Evolutionary conservation across 352 stramenopile genomes (phyloP).

Genomic region (Elongisporangium anandrum): DNA sequence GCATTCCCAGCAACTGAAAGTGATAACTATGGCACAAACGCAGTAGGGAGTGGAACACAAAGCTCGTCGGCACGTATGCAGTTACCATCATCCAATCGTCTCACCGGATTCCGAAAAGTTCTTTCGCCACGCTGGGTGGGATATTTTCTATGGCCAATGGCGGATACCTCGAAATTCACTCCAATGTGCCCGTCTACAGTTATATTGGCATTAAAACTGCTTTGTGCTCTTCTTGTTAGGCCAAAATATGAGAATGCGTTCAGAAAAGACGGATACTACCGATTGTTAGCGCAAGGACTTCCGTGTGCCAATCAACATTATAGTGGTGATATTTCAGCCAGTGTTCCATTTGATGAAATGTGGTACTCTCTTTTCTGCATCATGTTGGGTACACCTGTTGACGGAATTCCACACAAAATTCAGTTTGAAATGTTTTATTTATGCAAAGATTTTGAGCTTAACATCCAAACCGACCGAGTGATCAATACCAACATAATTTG

Average conservation of each 20-base stretch:
- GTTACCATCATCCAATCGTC: slow-evolving; percentile 27
- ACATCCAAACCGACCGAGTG: slow-evolving; percentile 49
- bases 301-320: slow-evolving; percentile 36
- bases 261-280: slow-evolving; percentile 69
- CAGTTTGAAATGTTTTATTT: slow-evolving; percentile 62
- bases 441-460: slow-evolving; percentile 64
- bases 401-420: slow-evolving; percentile 57
- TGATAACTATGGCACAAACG: slow-evolving; percentile 3
- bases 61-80: slow-evolving; percentile 25
- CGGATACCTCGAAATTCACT: slow-evolving; percentile 7
- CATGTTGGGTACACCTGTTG: slow-evolving; percentile 50
- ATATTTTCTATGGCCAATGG: slow-evolving; percentile 49
- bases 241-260: slow-evolving; percentile 49
- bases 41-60: not conserved
- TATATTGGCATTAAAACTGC: slow-evolving; percentile 41
- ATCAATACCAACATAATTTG: slow-evolving; percentile 43
- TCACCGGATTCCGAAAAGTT: slow-evolving; percentile 59
- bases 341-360: slow-evolving; percentile 63
- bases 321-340: not conserved
- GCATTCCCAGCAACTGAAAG: slow-evolving; percentile 7
- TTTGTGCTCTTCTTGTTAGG: slow-evolving; percentile 39
- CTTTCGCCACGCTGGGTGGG: slow-evolving; percentile 60
- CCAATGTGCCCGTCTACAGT: slow-evolving; percentile 42
- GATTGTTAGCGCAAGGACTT: slow-evolving; percentile 51
- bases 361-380: slow-evolving; percentile 70